Conservation (phyloP, 2,329 filamentous ascomycete species). For the Neurospora sp. region DNA sequence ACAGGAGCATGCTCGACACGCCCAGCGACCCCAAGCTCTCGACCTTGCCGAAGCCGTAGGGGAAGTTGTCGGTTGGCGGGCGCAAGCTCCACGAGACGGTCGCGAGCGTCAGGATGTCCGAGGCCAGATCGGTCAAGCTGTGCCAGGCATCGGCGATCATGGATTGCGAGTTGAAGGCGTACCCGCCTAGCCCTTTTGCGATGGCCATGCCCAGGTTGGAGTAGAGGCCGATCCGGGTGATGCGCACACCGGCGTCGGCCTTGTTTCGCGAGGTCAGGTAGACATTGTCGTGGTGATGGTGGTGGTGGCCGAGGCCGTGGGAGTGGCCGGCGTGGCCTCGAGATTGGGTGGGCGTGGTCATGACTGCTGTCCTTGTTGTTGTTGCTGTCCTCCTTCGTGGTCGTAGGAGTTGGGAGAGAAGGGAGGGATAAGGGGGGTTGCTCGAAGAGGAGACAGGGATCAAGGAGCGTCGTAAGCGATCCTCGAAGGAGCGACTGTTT, state of each 20-base stretch:
- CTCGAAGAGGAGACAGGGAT: slow-evolving; percentile 2
- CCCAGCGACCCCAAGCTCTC: slow-evolving; percentile 90
- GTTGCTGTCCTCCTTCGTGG: slow-evolving; percentile 6
- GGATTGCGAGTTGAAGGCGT: slow-evolving; percentile 88
- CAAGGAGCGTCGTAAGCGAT: slow-evolving; percentile 14
- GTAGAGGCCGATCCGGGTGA: slow-evolving; percentile 79
- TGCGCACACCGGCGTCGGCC: slow-evolving; percentile 86
- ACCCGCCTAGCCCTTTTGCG: slow-evolving; percentile 85
- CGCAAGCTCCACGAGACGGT: slow-evolving; percentile 91
- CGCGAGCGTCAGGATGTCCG: slow-evolving; percentile 85
- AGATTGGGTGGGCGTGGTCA: slow-evolving; percentile 29
- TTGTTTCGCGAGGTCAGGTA: slow-evolving; percentile 76
- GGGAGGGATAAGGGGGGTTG: neutral
- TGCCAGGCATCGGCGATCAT: slow-evolving; percentile 93
- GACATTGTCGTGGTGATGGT: slow-evolving; percentile 77
- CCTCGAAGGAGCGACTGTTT: slow-evolving; percentile 14
- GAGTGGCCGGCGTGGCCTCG: slow-evolving; percentile 42
- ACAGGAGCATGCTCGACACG: slow-evolving; percentile 82
- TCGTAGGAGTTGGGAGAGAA: neutral
- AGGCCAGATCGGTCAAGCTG: slow-evolving; percentile 88
- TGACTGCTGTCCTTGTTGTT: slow-evolving; percentile 20
- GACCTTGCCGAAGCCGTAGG: slow-evolving; percentile 92
- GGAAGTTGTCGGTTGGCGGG: slow-evolving; percentile 74
- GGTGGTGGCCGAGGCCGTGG: slow-evolving; percentile 44
- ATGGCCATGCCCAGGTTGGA: slow-evolving; percentile 93